Conservation (phyloP, 1,284 basidiomycete species). For the Leccinum subfulvum region DNA sequence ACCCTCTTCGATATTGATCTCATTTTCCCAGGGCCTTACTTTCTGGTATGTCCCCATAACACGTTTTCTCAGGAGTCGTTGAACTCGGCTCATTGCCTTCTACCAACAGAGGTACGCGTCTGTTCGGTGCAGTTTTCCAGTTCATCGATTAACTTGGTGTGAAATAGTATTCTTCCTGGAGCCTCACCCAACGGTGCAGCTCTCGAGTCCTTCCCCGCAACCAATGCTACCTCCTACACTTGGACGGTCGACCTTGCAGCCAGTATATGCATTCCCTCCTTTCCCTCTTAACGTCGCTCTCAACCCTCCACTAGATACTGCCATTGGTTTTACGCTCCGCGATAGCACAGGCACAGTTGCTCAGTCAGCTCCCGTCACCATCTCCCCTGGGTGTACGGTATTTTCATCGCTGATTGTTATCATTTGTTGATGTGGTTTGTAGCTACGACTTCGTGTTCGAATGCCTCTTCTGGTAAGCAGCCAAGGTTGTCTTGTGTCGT, state of each 20-base stretch:
- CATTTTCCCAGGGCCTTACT: slow-evolving; percentile 45
- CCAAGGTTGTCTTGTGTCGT: neutral
- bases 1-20: slow-evolving; percentile 2
- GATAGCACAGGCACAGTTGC: slow-evolving; percentile 48
- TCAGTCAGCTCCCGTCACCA: slow-evolving; percentile 51
- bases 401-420: neutral
- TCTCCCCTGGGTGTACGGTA: slow-evolving; percentile 46
- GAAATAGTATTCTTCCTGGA: slow-evolving; percentile 44
- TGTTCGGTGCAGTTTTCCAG: too few species aligned
- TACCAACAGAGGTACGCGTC: slow-evolving; percentile 25
- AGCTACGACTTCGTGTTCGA: slow-evolving; percentile 38
- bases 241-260: slow-evolving; percentile 45
- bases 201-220: slow-evolving; percentile 39
- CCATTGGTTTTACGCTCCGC: slow-evolving; percentile 50
- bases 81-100: neutral
- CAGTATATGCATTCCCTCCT: slow-evolving; percentile 1
- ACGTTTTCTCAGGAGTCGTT: slow-evolving; percentile 3
- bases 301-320: slow-evolving; percentile 36
- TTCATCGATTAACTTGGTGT: neutral
- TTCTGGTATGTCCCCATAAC: slow-evolving; percentile 42
- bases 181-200: slow-evolving; percentile 36
- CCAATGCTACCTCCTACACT: slow-evolving; percentile 38
- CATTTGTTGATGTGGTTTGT: slow-evolving; percentile 3
- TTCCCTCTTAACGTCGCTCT: neutral
- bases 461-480: slow-evolving; percentile 21